phyloP scores from a whole-genome alignment of 345 rosid genomes.

The Citrus glauca region DNA sequence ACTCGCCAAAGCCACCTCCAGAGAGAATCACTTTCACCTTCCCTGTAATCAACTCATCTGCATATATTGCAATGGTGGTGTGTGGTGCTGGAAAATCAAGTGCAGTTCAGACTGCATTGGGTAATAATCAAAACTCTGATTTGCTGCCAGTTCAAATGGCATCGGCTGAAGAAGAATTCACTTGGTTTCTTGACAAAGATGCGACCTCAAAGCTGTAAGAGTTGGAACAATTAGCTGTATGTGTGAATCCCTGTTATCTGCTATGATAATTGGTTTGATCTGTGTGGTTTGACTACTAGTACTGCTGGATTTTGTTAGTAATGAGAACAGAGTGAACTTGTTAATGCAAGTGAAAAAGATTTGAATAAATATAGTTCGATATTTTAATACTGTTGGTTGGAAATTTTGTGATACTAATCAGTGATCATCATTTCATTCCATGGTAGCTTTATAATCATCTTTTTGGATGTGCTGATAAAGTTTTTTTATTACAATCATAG shows the following conservation, averaged over 20 bases:
- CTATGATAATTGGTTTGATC: not conserved
- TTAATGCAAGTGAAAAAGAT: not conserved
- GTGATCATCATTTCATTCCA: not conserved
- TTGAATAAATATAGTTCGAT: constrained; percentile 8
- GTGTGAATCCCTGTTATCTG: not conserved
- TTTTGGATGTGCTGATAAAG: not conserved
- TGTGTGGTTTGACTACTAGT: not conserved
- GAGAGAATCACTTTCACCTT: constrained; percentile 82
- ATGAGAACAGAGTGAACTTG: not conserved
- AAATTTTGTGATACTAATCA: not conserved
- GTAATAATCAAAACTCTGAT: constrained; percentile 29
- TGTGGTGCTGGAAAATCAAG: constrained; percentile 67
- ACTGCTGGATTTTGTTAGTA: not conserved
- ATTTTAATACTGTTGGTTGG: not conserved
- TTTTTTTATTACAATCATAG: too few species aligned
- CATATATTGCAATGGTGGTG: constrained; percentile 65
- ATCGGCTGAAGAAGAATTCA: constrained; percentile 65
- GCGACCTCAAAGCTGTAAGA: constrained; percentile 71
- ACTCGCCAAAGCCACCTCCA: constrained; percentile 87
- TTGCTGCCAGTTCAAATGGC: constrained; percentile 59
- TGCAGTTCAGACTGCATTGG: constrained; percentile 51
- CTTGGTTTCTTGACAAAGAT: constrained; percentile 81
- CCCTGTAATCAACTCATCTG: constrained; percentile 82
- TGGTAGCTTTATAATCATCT: not conserved
- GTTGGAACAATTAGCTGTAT: not conserved